Base-by-base conservation (phyloP, 192 early-diverging fungal genomes). In the Coemansia pectinata region DNA sequence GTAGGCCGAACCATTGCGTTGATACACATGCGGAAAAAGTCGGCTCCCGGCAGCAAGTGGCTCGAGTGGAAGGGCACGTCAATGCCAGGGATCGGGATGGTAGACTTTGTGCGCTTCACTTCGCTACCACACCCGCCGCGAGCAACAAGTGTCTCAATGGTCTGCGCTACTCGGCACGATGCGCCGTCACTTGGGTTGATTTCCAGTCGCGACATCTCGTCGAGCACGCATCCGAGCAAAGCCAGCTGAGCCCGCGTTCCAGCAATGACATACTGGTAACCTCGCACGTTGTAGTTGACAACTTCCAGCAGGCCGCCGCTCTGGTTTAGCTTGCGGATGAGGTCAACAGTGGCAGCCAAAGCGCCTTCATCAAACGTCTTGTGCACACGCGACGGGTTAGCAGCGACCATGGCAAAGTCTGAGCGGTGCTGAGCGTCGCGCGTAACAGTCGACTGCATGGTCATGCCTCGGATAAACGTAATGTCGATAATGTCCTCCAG, bases 41-140 rank as follows among this genome's bases (percentile, higher is more conserved):
- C 84, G 58, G 96, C 93, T 77, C 95, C 95, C 41, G 88, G 89
- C 36, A 94, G 74, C 79, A 98, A 85, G 88, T 94, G 94, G 71
- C 86, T 89, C 6, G 95, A 97, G 87, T 98, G 96, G 93, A 97
- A 98, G 29, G 96, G 96, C 62, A 98, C 93, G 76, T 98, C 96
- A 65, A 98, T 94, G 64, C 95, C 95, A 5, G 87, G 86, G 2
- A 98, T 81, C 59, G 95, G 95, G 40, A 96, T 93, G 5, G 96
- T 97, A 6, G 95, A 94, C 53, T 88, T 83, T 40, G 93, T 91
- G 72, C 94, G 91, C 60, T 89, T 87, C 33, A 90, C 88, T 39
- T 84, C 79, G 39, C 81, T 83, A 11, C 81, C 84, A 36, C 91
- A 86, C 69, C 81, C 82, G 39, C 77, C 88, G 15, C 89, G 63